Base-by-base conservation (phyloP, 352 stramenopile species). In the Phytopythium delawarense region DNA sequence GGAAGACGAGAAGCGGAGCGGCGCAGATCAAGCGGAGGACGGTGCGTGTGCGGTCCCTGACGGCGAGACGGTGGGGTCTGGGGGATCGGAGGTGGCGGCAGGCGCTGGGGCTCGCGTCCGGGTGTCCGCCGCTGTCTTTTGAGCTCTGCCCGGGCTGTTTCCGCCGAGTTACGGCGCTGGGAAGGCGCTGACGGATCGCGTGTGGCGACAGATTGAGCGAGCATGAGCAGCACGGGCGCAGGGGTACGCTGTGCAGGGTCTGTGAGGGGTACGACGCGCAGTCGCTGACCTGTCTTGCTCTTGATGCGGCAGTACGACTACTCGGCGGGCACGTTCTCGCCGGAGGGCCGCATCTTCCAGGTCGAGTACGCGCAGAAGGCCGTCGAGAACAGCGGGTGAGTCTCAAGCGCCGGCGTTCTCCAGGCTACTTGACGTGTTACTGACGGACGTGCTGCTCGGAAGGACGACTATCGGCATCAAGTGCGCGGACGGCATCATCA, bases 341-440 rank as follows among this genome's bases (percentile, higher is more conserved):
- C 97, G 25, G 97, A 99, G 72, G 97, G 97, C 42, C 95, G 97
- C 52, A 98, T 99, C 68, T 99, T 99, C 73, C 97, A 99, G 83
- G 93, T 99, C 51, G 97, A 99, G 70, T 99, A 99, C 65, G 97
- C 97, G 55, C 95, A 91, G 70, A 99, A 99, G 71, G 97, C 97
- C 21, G 96, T 99, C 52, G 97, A 99, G 71, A 98, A 98, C 85
- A 97, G 91, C 66, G 88, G 88, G 86, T 95, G 71, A 37, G 68
- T 9, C 9, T 9, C 32, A 37, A 9, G 32, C 32, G 9, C 32
- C 32, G 32, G 5, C 32, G 32, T 18, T 53, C 21, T 25, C 18
- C 46, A 35, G 32, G 5, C 32, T 37, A 9, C 9, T n/a, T n/a
- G n/a, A 37, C 30, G 7, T 15, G 46, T 56, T 21, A 7, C 16